These are phyloP conservation scores for Salix brachista DNA, from an alignment of 345 rosid species.

Conservation along the genomic window DNA sequence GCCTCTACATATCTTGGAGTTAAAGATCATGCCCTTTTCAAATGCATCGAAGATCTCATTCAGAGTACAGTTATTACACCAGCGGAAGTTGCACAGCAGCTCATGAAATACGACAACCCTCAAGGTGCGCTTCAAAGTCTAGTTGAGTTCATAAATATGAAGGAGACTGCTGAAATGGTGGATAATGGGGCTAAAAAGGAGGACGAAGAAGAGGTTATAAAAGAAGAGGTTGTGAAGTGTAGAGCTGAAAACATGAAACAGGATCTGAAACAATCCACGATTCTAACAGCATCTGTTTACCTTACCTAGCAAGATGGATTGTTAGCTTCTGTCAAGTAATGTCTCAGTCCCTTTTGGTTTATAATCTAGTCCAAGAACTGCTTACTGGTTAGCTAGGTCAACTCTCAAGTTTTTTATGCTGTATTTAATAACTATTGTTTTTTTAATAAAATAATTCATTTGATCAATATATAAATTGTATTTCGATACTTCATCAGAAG, in stretches of 20 bases:
- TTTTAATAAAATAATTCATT: no score
- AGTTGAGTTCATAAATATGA: background rate
- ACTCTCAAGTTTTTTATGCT: no score
- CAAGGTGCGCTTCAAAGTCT: slow-evolving; percentile 12
- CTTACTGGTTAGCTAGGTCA: no score
- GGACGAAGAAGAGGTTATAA: slow-evolving; percentile 5
- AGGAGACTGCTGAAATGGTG: slow-evolving; percentile 5
- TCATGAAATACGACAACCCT: slow-evolving; percentile 15
- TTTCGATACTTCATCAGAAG: no score
- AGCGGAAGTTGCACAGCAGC: slow-evolving; percentile 23
- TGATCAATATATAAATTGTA: no score
- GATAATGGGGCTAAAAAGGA: background rate
- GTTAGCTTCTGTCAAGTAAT: background rate
- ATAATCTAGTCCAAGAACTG: no score
- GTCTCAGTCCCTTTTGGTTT: background rate
- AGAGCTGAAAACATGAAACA: background rate
- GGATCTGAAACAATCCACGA: background rate
- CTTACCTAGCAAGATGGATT: background rate
- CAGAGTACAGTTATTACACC: slow-evolving; percentile 7
- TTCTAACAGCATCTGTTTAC: slow-evolving; percentile 2
- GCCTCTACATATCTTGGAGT: slow-evolving; percentile 17
- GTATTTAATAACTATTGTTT: no score
- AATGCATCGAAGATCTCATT: slow-evolving; percentile 15
- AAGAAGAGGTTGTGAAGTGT: slow-evolving; percentile 10
- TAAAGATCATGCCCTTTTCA: slow-evolving; percentile 14